Evolutionary conservation across 441 rosid species (phyloP), one percentile per base, ranked within the genome.

Genomic region (Biscutella laevigata): DNA sequence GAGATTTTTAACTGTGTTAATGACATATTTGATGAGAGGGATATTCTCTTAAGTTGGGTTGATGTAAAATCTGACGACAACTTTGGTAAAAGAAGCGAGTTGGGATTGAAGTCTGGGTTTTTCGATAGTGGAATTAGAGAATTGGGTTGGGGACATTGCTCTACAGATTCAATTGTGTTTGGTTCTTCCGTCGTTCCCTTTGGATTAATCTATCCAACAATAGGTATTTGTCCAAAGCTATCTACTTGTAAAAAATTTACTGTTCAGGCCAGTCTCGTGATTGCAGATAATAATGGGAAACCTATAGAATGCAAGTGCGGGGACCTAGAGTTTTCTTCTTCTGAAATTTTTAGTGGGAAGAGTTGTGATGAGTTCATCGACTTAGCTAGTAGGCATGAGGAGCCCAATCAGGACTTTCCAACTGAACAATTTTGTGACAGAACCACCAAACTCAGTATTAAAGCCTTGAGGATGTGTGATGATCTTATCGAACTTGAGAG

Each of bases 61-160:
- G 84, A 82, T 69, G 71, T 86, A 36, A 83, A 56, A 21, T 72
- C 53, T 62, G 84, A 58, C 37, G 48, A 57, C 16, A 64, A 63
- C n/a, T 35, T 56, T 48, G 56, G 38, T 59, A 62, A 34, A 46
- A 29, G 20, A 40, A 37, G 37, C 5, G 62, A 66, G 6, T 4
- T 48, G 3, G 77, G 32, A 28, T 59, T 49, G 40, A 62, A 57
- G 40, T 71, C 47, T 42, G 68, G 39, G 71, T 52, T 62, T 75
- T 71, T 86, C 40, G 67, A 64, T 69, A 42, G 54, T 39, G 91
- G 74, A 11, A 71, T 84, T 57, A 71, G 70, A 77, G 84, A 64
- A 46, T 71, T 88, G 43, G 86, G 90, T 16, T 92, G 97, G 97
- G 99, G 97, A 0, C 74, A 77, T 70, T 82, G 86, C 65, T 84